Evolutionary conservation across 164 flowering plant species (phyloP).

Genomic region (Aristolochia fimbriata): DNA sequence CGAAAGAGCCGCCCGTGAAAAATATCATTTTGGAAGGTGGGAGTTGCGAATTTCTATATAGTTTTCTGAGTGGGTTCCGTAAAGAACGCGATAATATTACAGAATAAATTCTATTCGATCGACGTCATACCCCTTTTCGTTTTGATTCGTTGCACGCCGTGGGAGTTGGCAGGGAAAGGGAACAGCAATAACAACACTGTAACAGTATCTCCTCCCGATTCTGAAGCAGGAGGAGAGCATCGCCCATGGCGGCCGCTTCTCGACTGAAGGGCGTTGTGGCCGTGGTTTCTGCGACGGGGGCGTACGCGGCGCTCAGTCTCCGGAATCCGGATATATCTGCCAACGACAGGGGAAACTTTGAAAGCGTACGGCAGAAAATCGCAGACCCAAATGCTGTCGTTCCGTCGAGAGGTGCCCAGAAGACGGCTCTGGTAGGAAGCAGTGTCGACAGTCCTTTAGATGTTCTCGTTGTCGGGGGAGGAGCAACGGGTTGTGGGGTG

Average conservation of each 20-base stretch:
- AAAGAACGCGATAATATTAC: too few species aligned
- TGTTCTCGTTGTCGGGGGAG: conserved; percentile 85
- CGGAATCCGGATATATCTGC: conserved; percentile 26
- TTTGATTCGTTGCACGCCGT: too few species aligned
- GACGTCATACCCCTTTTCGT: too few species aligned
- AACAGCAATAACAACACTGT: too few species aligned
- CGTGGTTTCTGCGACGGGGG: conserved; percentile 32
- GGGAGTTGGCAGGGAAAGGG: too few species aligned
- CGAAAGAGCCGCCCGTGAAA: too few species aligned
- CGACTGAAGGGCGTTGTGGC: conserved; percentile 52
- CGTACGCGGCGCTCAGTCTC: conserved; percentile 17
- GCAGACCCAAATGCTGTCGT: conserved; percentile 41
- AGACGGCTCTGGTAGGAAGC: conserved; percentile 56
- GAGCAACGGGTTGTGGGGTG: conserved; percentile 91
- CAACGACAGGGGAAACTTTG: conserved; percentile 37
- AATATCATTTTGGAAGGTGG: too few species aligned
- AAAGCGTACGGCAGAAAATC: conserved; percentile 32
- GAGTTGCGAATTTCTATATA: too few species aligned
- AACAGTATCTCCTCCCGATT: too few species aligned
- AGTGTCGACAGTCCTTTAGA: conserved; percentile 64
- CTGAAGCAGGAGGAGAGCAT: too few species aligned
- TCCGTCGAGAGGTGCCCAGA: conserved; percentile 55
- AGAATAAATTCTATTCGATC: too few species aligned
- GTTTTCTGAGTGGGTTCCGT: too few species aligned
- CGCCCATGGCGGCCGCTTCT: conserved; percentile 19